Base-by-base conservation (phyloP, 495 filamentous ascomycete species). In the Penicillium atrosanguineum region DNA sequence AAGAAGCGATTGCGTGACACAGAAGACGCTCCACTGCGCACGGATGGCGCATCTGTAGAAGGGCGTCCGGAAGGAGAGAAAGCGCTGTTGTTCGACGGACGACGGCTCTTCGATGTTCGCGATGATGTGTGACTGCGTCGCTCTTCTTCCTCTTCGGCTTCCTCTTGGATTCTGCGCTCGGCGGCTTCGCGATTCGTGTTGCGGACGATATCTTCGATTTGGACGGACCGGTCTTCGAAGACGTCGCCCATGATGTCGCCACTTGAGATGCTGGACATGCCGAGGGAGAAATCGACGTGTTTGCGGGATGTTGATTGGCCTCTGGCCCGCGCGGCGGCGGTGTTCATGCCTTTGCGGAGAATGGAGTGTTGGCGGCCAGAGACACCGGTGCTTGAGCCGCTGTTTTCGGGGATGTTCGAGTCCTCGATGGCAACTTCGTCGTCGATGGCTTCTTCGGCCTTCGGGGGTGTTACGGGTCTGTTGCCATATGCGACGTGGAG, bases 231-330 rank as follows among this genome's bases (percentile, higher is more conserved):
- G 52, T 83, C 81, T 50, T 86, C 83, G 60, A 83, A 88, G 4
- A 91, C 79, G 58, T 92, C 88, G 46, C 82, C 86, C 63, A 83
- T 81, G 29, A 86, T 63, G 55, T 88, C 87, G 34, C 73, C 78
- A 9, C 81, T 75, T 12, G 76, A 74, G 20, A 87, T 70, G 50
- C 80, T 76, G 34, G 73, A 75, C 72, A 89, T 87, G 23, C 88
- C 88, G 6, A 90, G 75, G 6, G 86, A 88, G 69, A 91, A 91
- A 61, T 91, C 88, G 26, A 89, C 84, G 25, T 87, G 84, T 38
- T 83, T 84, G 45, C 75, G 76, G 1, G 78, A 74, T 19, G 79
- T 56, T 0, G 80, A 81, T 52, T 84, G 78, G 39, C 80, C 80
- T 21, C 83, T 80, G 16, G 72, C 64, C 4, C 84, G 75, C 11